A percentile compares a stretch with the other conserved stretches of the same genome.
Evolutionary conservation across 2,329 filamentous ascomycete genomes (phyloP).

Genomic region (Lasiodiplodia gonubiensis): DNA sequence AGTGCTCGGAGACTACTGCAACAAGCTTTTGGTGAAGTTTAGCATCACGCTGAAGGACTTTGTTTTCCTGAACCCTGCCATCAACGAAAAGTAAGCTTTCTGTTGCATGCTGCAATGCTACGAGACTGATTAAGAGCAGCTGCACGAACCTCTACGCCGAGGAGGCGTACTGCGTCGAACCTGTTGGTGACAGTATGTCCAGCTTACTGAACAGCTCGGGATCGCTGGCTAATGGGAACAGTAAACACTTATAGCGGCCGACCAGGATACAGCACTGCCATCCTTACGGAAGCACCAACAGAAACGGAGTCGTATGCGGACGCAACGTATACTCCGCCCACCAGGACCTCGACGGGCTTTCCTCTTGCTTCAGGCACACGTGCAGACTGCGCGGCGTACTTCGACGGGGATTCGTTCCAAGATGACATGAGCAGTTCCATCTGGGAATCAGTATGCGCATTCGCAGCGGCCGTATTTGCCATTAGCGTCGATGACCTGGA

Average conservation of each 20-base stretch:
- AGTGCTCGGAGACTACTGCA: slow-evolving; percentile 43
- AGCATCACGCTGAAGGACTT: slow-evolving; percentile 44
- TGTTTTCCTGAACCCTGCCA: slow-evolving; percentile 41
- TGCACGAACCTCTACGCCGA: slow-evolving; percentile 44
- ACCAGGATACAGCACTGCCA: not conserved
- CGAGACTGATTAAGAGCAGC: slow-evolving; percentile 29
- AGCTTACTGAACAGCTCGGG: too few relatives aligned
- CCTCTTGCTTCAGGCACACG: slow-evolving; percentile 25
- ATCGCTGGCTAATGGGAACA: slow-evolving; percentile 27
- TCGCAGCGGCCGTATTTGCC: not conserved
- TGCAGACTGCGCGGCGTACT: slow-evolving; percentile 10
- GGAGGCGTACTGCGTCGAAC: slow-evolving; percentile 43
- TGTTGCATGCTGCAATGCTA: not conserved
- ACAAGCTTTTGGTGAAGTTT: slow-evolving; percentile 40
- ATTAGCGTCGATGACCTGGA: not conserved
- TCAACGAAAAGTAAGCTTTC: slow-evolving; percentile 33
- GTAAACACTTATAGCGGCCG: slow-evolving; percentile 1
- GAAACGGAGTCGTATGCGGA: too few relatives aligned
- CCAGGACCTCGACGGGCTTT: not conserved
- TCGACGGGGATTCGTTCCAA: not conserved
- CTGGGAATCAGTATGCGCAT: not conserved
- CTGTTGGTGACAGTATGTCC: slow-evolving; percentile 39
- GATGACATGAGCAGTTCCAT: too few relatives aligned
- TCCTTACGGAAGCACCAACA: not conserved
- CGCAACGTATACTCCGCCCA: slow-evolving; percentile 12